Evolutionary conservation across 2,329 filamentous ascomycete species (phyloP).

Genomic region (Fusarium sterilihyphosum): DNA sequence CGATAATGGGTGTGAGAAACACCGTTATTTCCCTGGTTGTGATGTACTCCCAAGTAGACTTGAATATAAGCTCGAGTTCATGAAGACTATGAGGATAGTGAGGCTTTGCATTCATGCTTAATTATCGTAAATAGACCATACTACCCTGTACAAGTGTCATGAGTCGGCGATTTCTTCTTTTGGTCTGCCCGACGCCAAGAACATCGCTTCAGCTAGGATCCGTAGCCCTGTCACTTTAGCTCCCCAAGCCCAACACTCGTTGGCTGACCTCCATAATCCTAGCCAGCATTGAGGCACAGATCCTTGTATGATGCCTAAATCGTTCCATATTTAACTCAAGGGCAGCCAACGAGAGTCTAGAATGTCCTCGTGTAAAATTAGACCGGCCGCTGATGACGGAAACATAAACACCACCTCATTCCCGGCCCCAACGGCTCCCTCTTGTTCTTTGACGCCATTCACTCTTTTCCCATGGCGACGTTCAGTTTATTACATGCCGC

Average conservation of each 20-base stretch:
- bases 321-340: slow-evolving; percentile 2
- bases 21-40: no score
- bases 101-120: neutral
- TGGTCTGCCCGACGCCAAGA: neutral
- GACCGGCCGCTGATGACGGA: neutral
- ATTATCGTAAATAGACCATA: neutral
- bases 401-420: slow-evolving; percentile 16
- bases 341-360: neutral
- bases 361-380: neutral
- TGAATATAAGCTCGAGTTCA: neutral
- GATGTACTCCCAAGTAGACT: no score
- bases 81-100: no score
- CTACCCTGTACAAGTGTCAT: neutral
- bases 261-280: neutral
- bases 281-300: slow-evolving; percentile 10
- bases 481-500: neutral
- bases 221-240: neutral
- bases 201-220: slow-evolving; percentile 4
- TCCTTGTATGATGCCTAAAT: slow-evolving; percentile 10
- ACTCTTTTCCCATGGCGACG: slow-evolving; percentile 4
- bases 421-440: neutral
- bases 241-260: neutral
- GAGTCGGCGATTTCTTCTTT: slow-evolving; percentile 2
- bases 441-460: neutral
- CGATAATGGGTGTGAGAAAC: fast-evolving